Conservation (phyloP, 2,329 filamentous ascomycete genomes). For the Lecanicillium sp. region DNA sequence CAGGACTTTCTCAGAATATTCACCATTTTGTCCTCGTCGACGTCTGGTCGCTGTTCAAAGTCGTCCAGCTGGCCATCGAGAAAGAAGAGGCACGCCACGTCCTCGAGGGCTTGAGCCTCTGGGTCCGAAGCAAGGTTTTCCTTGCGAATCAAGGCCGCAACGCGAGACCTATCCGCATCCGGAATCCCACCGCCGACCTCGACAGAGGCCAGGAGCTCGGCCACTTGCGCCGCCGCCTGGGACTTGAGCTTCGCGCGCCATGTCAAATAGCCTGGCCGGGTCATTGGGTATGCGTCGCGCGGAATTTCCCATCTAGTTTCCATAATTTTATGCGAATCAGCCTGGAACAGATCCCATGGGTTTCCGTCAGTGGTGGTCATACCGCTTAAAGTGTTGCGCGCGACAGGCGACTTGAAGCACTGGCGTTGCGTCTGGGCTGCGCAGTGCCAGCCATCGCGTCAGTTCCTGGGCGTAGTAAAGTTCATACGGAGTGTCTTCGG, state of each 20-base stretch:
- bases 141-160: conserved; percentile 70
- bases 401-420: conserved; percentile 68
- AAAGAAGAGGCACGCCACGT: conserved; percentile 82
- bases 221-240: conserved; percentile 47
- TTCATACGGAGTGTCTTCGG: conserved; percentile 57
- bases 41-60: conserved; percentile 59
- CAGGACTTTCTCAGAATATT: conserved; percentile 65
- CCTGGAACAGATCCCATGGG: neutral
- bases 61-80: conserved; percentile 79
- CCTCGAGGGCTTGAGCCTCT: conserved; percentile 71
- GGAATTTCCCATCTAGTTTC: conserved; percentile 65
- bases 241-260: conserved; percentile 71
- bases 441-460: conserved; percentile 61
- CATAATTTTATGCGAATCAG: neutral
- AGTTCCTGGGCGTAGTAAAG: conserved; percentile 76
- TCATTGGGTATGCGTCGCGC: conserved; percentile 64
- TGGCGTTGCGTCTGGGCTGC: conserved; percentile 55
- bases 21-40: conserved; percentile 71
- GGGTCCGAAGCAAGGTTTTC: conserved; percentile 54
- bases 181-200: conserved; percentile 30
- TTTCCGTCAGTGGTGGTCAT: conserved; percentile 3
- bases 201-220: conserved; percentile 41
- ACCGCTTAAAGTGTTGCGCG: conserved; percentile 75
- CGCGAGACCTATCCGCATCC: conserved; percentile 47
- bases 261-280: conserved; percentile 66